phyloP scores from a whole-genome alignment of 2,329 filamentous ascomycete genomes.

The Hymenoscyphus repandus region DNA sequence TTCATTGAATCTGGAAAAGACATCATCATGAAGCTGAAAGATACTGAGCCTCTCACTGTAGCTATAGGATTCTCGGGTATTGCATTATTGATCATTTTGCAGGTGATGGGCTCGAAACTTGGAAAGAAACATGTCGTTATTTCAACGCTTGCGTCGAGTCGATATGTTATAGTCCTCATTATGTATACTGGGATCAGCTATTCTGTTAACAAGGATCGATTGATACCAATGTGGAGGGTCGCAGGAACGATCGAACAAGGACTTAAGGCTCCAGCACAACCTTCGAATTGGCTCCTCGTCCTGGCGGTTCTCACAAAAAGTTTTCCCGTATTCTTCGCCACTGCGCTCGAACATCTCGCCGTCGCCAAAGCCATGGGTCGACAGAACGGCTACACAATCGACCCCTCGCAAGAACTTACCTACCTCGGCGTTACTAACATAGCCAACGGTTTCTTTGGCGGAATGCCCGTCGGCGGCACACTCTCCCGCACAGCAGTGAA shows the following conservation, averaged over 20 bases:
- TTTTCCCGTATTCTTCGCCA: conserved; percentile 33
- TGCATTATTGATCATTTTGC: conserved; percentile 48
- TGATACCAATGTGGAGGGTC: conserved; percentile 48
- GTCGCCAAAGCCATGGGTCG: conserved; percentile 60
- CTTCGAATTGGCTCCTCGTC: conserved; percentile 30
- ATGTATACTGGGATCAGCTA: conserved; percentile 61
- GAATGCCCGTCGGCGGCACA: conserved; percentile 59
- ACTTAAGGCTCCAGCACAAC: conserved; percentile 43
- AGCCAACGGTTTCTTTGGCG: conserved; percentile 59
- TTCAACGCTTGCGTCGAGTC: conserved; percentile 54
- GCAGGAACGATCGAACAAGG: conserved; percentile 52
- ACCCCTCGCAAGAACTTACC: conserved; percentile 60
- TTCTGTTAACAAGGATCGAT: conserved; percentile 48
- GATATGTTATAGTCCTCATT: conserved; percentile 55
- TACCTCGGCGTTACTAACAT: conserved; percentile 59
- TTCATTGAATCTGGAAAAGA: conserved; percentile 54
- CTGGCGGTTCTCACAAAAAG: conserved; percentile 46
- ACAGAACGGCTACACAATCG: conserved; percentile 56
- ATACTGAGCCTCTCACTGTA: conserved; percentile 53
- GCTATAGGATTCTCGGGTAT: conserved; percentile 51
- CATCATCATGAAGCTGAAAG: conserved; percentile 49
- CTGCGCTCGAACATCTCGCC: conserved; percentile 52
- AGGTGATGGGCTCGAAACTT: conserved; percentile 54
- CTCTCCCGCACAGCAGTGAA: conserved; percentile 66
- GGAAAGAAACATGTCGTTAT: conserved; percentile 52